Conservation (phyloP, 345 rosid species). For the Rhodomyrtus tomentosa region DNA sequence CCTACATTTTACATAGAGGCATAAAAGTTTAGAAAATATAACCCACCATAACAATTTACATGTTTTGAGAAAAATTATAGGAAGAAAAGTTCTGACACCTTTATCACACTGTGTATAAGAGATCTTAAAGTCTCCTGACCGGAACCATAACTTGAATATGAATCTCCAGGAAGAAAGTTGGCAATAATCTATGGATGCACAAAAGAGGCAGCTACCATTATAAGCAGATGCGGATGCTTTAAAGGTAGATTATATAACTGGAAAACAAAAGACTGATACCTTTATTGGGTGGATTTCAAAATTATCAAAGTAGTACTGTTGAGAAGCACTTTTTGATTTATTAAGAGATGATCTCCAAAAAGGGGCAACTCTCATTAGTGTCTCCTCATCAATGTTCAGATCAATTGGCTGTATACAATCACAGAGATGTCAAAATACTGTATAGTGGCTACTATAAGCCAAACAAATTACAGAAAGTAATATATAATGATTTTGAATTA, state of each 20-base stretch:
- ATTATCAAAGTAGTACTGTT: constrained; percentile 77
- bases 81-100: constrained; percentile 32
- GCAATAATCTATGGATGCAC: constrained; percentile 43
- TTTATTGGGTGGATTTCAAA: constrained; percentile 93
- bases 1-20: constrained; percentile 26
- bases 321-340: constrained; percentile 52
- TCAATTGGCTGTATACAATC: constrained; percentile 55
- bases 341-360: constrained; percentile 87
- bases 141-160: constrained; percentile 81
- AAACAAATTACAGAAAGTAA: neutral
- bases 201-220: constrained; percentile 1
- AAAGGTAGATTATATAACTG: neutral
- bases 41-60: neutral
- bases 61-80: neutral
- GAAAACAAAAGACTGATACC: constrained; percentile 32
- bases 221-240: neutral
- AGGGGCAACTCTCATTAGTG: constrained; percentile 71
- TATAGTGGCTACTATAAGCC: neutral
- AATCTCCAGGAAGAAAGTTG: constrained; percentile 77
- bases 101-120: constrained; percentile 81
- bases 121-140: constrained; percentile 85
- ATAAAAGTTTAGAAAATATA: neutral
- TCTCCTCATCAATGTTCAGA: constrained; percentile 86
- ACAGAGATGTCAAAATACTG: constrained; percentile 1
- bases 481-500: neutral